Evolutionary conservation across 345 rosid genomes (phyloP).

Genomic region (Pugionium dolabratum): DNA sequence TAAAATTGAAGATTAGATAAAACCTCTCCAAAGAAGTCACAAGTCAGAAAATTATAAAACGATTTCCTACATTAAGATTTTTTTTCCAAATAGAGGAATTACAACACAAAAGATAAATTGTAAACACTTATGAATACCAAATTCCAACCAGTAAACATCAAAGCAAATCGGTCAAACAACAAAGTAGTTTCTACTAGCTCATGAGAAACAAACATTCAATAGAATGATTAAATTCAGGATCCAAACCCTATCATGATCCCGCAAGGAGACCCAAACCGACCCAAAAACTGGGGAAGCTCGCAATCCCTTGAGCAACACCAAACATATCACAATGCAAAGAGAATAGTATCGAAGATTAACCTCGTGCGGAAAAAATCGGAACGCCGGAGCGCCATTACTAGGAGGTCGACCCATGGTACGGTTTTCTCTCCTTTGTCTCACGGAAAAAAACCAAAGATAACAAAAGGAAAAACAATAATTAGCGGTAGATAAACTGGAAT

Average conservation of each 20-base stretch:
- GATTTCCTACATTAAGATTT: background rate
- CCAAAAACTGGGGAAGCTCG: background rate
- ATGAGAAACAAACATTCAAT: background rate
- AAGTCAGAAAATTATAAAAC: conserved; percentile 14
- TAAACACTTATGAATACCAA: background rate
- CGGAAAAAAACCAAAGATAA: background rate
- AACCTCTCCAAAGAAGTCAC: background rate
- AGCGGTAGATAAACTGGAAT: conserved; percentile 17
- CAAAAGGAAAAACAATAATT: background rate
- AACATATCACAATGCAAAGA: conserved; percentile 8
- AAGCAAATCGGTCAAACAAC: conserved; percentile 15
- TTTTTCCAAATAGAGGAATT: background rate
- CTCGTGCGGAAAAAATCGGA: conserved; percentile 82
- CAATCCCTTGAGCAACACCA: background rate
- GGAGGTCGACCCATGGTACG: conserved; percentile 91
- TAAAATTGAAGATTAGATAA: conserved; percentile 24
- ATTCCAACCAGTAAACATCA: background rate
- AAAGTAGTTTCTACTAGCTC: background rate
- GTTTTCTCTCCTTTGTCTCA: conserved; percentile 19
- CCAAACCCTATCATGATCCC: conserved; percentile 25
- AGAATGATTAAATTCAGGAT: too few relatives aligned
- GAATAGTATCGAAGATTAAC: conserved; percentile 32
- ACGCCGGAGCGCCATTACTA: conserved; percentile 93
- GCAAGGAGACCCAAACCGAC: too few relatives aligned
- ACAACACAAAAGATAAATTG: background rate